A percentile compares a stretch with the other conserved stretches of the same genome.
Evolutionary conservation across 2,329 filamentous ascomycete species (phyloP).

Genomic region (Alternaria gansuensis): DNA sequence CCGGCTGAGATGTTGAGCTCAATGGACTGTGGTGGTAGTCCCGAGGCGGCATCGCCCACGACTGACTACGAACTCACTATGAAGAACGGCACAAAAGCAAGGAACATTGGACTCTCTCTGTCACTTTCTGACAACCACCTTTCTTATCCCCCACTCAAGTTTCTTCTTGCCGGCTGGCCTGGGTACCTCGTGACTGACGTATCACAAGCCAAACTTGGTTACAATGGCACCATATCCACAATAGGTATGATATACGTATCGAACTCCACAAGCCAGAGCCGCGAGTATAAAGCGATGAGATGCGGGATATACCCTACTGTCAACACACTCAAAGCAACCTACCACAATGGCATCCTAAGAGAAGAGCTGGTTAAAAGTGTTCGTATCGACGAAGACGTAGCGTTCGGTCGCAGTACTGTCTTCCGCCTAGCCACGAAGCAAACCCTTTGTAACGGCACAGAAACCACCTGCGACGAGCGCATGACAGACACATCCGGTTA

Average conservation of each 20-base stretch:
- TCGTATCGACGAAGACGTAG: constrained; percentile 6
- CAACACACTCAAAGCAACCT: constrained; percentile 14
- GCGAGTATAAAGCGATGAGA: constrained; percentile 4
- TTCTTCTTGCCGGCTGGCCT: constrained; percentile 3
- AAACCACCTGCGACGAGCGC: neutral
- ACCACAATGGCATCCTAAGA: constrained; percentile 8
- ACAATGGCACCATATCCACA: constrained; percentile 4
- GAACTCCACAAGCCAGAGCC: neutral
- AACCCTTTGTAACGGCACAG: neutral
- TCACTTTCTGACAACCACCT: neutral
- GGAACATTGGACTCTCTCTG: constrained; percentile 8
- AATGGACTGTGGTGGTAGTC: neutral
- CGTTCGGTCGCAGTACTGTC: neutral
- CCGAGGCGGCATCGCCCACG: neutral
- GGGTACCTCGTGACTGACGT: constrained; percentile 4
- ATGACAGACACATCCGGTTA: neutral
- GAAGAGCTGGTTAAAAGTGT: constrained; percentile 9
- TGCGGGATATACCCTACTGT: constrained; percentile 15
- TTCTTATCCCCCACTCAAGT: neutral
- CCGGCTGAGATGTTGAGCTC: neutral
- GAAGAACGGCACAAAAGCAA: constrained; percentile 5
- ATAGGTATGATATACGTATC: constrained; percentile 1
- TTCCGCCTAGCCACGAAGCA: constrained; percentile 4
- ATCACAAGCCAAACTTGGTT: neutral
- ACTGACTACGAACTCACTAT: neutral